These are phyloP conservation scores for Aspergillus clavatus DNA, from an alignment of 2,329 filamentous ascomycete genomes.

Conservation along the genomic window DNA sequence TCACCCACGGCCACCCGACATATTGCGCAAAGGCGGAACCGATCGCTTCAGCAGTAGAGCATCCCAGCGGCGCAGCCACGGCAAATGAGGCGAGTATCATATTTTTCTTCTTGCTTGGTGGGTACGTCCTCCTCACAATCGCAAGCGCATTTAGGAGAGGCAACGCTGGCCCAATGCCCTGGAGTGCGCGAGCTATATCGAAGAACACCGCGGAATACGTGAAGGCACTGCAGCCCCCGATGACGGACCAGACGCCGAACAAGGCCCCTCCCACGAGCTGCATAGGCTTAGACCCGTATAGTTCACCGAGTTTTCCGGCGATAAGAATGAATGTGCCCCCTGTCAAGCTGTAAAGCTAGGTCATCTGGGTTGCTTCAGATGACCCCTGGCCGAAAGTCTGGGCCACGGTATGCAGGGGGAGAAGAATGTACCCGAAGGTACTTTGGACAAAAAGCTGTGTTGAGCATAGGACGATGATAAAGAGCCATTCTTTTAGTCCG, in stretches of 20 bases:
- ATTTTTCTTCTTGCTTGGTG: slow-evolving; percentile 54
- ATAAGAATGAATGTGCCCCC: background rate
- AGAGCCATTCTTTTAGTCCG: background rate
- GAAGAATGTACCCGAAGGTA: background rate
- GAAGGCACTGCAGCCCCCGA: slow-evolving; percentile 34
- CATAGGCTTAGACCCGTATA: slow-evolving; percentile 35
- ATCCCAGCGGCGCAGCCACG: slow-evolving; percentile 45
- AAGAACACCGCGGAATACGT: slow-evolving; percentile 46
- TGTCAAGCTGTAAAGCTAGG: background rate
- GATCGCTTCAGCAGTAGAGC: slow-evolving; percentile 38
- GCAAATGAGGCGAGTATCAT: slow-evolving; percentile 55
- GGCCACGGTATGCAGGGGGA: background rate
- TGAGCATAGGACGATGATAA: background rate
- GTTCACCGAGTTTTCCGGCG: slow-evolving; percentile 21
- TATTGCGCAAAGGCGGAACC: slow-evolving; percentile 35
- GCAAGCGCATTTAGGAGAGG: slow-evolving; percentile 61
- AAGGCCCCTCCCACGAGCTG: slow-evolving; percentile 34
- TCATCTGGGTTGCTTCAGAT: background rate
- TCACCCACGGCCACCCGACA: slow-evolving; percentile 50
- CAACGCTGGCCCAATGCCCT: slow-evolving; percentile 57
- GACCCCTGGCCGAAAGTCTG: background rate
- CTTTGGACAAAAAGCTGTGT: background rate
- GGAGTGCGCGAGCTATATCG: slow-evolving; percentile 50
- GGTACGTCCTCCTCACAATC: slow-evolving; percentile 55
- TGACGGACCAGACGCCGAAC: slow-evolving; percentile 34